Evolutionary conservation across 192 early-diverging fungal genomes (phyloP), one percentile per base, ranked within the genome.

Genomic region (Coemansia sp.): DNA sequence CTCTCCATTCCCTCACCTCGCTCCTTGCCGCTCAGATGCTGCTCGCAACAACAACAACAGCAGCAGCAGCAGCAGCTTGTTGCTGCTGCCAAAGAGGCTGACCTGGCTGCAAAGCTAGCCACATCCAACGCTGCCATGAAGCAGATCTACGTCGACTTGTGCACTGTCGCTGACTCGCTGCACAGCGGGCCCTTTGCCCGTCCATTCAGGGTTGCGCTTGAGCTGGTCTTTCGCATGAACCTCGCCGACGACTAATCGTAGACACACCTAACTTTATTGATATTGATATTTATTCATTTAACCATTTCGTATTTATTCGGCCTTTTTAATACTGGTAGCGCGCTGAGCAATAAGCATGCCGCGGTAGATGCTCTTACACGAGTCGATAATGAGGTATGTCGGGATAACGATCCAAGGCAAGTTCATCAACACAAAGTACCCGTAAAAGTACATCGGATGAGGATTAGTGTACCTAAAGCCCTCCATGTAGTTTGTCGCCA

Each of bases 391-490:
- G 36, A 87, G 73, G 23, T 78, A 59, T 2, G n/a, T 12, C 0
- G 93, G 92, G 19, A 94, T 79, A 11, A 95, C 61, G 60, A 95
- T 87, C 96, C 96, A 98, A 15, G 91, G 84, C 17, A 77, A 61
- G 80, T 98, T 98, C 70, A 95, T 80, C 36, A 86, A 77, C 5
- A 89, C 86, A 86, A 98, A 96, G 87, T 98, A 98, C 62, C 91
- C 86, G 85, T 89, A 95, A 70, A 91, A 95, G 85, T 98, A 95
- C 75, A 87, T 84, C 9, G 93, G 88, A 66, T 89, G 85, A 6
- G 93, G 91, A 66, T 88, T 84, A 63, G 86, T 88, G 76, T 90
- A 85, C 25, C 82, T 82, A 45, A 84, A 87, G 21, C 89, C 89
- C 76, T 94, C 88, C 46, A 90, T 84, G 44, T 78, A 77, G 51